These are phyloP conservation scores for Syncephalastrum racemosum DNA, from an alignment of 371 early-diverging fungal genomes.

Conservation along the genomic window DNA sequence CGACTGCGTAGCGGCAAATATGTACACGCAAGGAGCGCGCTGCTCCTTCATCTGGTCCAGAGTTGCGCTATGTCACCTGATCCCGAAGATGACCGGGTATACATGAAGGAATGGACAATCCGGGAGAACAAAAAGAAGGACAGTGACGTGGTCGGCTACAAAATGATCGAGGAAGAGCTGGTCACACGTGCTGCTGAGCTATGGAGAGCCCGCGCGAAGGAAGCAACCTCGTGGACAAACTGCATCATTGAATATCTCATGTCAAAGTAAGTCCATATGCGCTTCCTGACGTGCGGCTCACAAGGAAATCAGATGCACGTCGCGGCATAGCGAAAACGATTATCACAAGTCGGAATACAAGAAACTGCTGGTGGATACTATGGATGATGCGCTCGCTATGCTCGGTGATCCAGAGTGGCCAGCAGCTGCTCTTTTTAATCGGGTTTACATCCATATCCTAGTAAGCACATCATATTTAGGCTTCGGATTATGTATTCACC, in stretches of 20 bases:
- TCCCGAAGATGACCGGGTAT: conserved; percentile 19
- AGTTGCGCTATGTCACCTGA: conserved; percentile 50
- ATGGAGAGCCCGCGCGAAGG: conserved; percentile 49
- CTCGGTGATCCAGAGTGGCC: conserved; percentile 93
- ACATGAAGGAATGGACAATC: conserved; percentile 36
- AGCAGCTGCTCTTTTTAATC: conserved; percentile 70
- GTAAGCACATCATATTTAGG: conserved; percentile 22
- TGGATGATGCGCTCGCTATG: conserved; percentile 73
- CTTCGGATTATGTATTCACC: background rate
- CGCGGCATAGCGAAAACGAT: conserved; percentile 7
- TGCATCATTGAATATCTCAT: conserved; percentile 70
- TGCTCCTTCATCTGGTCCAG: conserved; percentile 83
- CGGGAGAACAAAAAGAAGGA: conserved; percentile 33
- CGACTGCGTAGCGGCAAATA: conserved; percentile 64
- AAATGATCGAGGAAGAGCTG: conserved; percentile 19
- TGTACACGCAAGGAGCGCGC: conserved; percentile 76
- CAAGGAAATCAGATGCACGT: conserved; percentile 46
- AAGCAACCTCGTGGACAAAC: conserved; percentile 58
- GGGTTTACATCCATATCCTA: conserved; percentile 65
- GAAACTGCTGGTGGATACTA: conserved; percentile 63
- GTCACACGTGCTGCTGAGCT: conserved; percentile 18
- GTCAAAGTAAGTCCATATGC: conserved; percentile 34
- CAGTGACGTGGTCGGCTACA: conserved; percentile 23
- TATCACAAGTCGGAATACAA: conserved; percentile 59
- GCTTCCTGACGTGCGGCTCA: background rate